phyloP scores from a whole-genome alignment of 768 basidiomycete species.

The Tephrocybe sp. region DNA sequence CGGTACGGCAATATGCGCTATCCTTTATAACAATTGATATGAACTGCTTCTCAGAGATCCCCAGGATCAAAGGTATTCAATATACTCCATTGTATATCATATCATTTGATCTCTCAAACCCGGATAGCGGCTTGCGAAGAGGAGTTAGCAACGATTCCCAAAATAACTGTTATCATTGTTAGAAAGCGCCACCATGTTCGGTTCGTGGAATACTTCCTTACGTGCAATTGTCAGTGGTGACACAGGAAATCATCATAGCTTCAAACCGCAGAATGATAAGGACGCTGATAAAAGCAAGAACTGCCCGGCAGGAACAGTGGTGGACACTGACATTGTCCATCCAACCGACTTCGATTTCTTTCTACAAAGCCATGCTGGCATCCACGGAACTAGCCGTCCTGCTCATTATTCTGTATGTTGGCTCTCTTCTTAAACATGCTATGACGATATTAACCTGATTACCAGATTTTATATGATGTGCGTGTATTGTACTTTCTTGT shows the following conservation, averaged over 20 bases:
- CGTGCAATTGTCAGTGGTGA: slow-evolving; percentile 12
- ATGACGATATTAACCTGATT: too few species aligned
- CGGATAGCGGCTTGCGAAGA: slow-evolving; percentile 22
- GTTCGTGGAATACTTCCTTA: slow-evolving; percentile 3
- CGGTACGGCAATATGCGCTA: slow-evolving; percentile 32
- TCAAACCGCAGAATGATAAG: slow-evolving; percentile 30
- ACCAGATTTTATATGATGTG: slow-evolving; percentile 44
- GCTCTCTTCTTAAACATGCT: background rate
- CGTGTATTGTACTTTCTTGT: slow-evolving; percentile 17
- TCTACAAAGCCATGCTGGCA: slow-evolving; percentile 73
- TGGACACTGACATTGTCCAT: slow-evolving; percentile 69
- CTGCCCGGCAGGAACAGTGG: slow-evolving; percentile 75
- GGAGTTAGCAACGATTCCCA: slow-evolving; percentile 61
- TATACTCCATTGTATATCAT: slow-evolving; percentile 5
- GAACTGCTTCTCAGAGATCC: slow-evolving; percentile 39
- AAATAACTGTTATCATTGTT: slow-evolving; percentile 69
- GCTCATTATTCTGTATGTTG: slow-evolving; percentile 44
- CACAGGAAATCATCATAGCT: slow-evolving; percentile 21
- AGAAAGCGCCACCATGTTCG: slow-evolving; percentile 65
- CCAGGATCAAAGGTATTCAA: slow-evolving; percentile 49
- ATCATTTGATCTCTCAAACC: slow-evolving; percentile 1
- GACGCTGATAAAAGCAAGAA: slow-evolving; percentile 75
- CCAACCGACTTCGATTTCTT: slow-evolving; percentile 81
- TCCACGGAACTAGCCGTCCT: slow-evolving; percentile 70
- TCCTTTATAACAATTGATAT: background rate